A percentile compares a stretch with the other conserved stretches of the same genome.
Conservation (phyloP, 306 rosid genomes). For the Comarum palustre region DNA sequence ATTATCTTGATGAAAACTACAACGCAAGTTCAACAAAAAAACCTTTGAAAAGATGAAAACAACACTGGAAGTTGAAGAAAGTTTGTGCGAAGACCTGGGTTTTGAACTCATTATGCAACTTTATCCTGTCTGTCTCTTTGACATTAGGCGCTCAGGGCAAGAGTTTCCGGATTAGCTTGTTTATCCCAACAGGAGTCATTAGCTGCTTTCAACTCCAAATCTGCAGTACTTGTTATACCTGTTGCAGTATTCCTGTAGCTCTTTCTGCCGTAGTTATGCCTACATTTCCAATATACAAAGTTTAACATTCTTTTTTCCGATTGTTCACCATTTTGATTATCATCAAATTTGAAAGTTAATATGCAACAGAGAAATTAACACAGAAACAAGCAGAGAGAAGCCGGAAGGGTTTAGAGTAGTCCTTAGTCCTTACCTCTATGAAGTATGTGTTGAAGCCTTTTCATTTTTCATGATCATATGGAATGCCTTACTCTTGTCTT, state of each 20-base stretch:
- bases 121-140: constrained; percentile 77
- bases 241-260: constrained; percentile 24
- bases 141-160: constrained; percentile 45
- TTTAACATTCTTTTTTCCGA: neutral
- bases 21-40: neutral
- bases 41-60: neutral
- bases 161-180: constrained; percentile 70
- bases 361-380: neutral
- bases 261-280: constrained; percentile 40
- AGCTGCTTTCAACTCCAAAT: constrained; percentile 69
- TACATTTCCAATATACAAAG: neutral
- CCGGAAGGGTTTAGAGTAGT: neutral
- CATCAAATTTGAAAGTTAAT: neutral
- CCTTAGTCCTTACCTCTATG: constrained; percentile 39
- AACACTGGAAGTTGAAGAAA: neutral
- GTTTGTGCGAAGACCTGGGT: constrained; percentile 47
- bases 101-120: constrained; percentile 61
- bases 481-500: constrained; percentile 67
- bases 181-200: constrained; percentile 72
- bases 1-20: constrained; percentile 11
- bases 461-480: constrained; percentile 95
- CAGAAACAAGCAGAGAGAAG: neutral
- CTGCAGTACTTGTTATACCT: constrained; percentile 45
- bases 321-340: neutral
- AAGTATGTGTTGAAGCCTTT: constrained; percentile 69